Evolutionary conservation across 345 rosid species (phyloP).

Genomic region (Clarkia xantiana): DNA sequence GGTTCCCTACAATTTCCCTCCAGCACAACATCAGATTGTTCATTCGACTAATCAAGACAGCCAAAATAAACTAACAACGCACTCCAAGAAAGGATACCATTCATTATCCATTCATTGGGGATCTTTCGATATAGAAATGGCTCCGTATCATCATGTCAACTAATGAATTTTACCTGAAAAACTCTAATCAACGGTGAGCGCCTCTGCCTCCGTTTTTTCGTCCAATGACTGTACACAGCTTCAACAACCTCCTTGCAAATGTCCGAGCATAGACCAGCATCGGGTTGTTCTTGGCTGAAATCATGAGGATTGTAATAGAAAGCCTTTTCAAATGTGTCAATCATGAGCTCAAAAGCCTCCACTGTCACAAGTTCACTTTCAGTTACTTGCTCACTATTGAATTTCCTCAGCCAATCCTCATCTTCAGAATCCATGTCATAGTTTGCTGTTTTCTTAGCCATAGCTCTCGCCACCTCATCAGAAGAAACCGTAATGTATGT

Average conservation of each 20-base stretch:
- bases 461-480: conserved; percentile 73
- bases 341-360: conserved; percentile 67
- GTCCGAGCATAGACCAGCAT: conserved; percentile 24
- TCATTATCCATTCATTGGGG: no score
- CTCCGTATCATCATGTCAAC: no score
- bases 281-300: conserved; percentile 36
- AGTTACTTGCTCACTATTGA: conserved; percentile 19
- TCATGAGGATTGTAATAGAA: conserved; percentile 42
- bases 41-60: no score
- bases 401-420: conserved; percentile 65
- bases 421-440: conserved; percentile 96
- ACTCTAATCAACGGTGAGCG: conserved; percentile 46
- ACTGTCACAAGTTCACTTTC: conserved; percentile 26
- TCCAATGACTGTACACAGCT: conserved; percentile 71
- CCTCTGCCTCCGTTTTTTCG: conserved; percentile 54
- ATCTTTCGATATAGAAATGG: no score
- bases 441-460: conserved; percentile 43
- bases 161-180: conserved; percentile 54
- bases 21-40: no score
- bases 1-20: no score
- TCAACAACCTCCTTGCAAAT: conserved; percentile 48
- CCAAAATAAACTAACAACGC: no score
- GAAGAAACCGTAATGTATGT: conserved; percentile 35
- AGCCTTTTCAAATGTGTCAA: conserved; percentile 82
- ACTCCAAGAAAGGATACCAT: no score